A percentile compares a stretch with the other conserved stretches of the same genome.
Conservation (phyloP, 768 basidiomycete genomes). For the Psilocybe subaeruginosa region DNA sequence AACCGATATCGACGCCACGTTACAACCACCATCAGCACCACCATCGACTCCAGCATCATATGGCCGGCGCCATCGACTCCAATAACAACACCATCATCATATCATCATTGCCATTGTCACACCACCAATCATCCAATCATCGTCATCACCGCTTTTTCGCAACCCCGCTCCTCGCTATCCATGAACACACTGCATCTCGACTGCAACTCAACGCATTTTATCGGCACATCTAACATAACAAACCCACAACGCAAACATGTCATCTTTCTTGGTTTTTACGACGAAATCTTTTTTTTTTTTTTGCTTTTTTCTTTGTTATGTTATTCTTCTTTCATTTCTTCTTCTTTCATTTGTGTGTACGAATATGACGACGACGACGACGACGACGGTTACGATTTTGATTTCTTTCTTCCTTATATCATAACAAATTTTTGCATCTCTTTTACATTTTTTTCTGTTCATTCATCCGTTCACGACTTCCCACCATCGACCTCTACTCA, state of each 20-base stretch:
- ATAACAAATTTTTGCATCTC: background rate
- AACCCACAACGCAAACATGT: no score
- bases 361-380: background rate
- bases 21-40: background rate
- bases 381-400: background rate
- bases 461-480: background rate
- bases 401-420: conserved; percentile 1
- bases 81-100: background rate
- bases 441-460: background rate
- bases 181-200: no score
- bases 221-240: no score
- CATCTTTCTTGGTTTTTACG: no score
- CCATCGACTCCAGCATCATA: background rate
- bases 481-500: background rate
- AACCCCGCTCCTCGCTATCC: no score
- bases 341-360: background rate
- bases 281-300: no score
- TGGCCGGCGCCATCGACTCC: background rate
- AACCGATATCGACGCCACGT: background rate
- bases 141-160: background rate
- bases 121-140: background rate
- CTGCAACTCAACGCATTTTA: no score
- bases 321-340: background rate
- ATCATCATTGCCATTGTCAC: background rate
- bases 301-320: background rate